Base-by-base conservation (phyloP, 176 grass and related monocot species). In the Oryza coarctata region DNA sequence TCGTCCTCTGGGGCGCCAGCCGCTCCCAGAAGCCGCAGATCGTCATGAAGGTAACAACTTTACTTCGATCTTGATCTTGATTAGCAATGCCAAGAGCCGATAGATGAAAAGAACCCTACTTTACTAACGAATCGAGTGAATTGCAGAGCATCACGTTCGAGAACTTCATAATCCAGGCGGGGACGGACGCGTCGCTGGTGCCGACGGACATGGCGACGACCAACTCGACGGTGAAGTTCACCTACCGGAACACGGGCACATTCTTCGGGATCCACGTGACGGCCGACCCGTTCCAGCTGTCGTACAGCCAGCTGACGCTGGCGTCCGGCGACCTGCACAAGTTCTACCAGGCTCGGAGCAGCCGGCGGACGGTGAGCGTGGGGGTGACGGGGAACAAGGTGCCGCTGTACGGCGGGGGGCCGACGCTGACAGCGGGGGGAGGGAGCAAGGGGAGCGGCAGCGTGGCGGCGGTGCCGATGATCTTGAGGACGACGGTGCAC, bases 171-270 rank as follows among this genome's bases (percentile, higher is more conserved):
- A 95, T 99, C 75, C 96, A 99, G 92, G 90, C 93, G 18, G 96
- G 96, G 30, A 95, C 96, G 5, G 96, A 99, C 83, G 96, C 96
- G 3, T 99, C 96, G 8, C 80, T 95, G n/a, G 96, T 98, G 68
- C 93, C 96, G 25, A 98, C 93, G 10, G 96, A 95, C 93, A 98
- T 98, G 96, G 84, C 93, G 11, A 98, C 93, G 22, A 87, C 94
- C 23, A 98, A 98, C 82, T 65, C 90, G 23, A 95, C 93, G 1
- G 90, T 95, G 28, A 93, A 80, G 78, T 91, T 98, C 82, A 82
- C 82, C 2, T 99, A 91, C 93, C 89, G 74, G 38, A 99, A 99
- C 87, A 95, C 83, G 44, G 93, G 93, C 11, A 99, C 93, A 28
- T 99, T 99, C 84, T 99, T 99, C 57, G 93, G 96, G 20, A 89